These are phyloP conservation scores for Naganishia sp. DNA, from an alignment of 1,284 basidiomycete genomes.

Conservation along the genomic window DNA sequence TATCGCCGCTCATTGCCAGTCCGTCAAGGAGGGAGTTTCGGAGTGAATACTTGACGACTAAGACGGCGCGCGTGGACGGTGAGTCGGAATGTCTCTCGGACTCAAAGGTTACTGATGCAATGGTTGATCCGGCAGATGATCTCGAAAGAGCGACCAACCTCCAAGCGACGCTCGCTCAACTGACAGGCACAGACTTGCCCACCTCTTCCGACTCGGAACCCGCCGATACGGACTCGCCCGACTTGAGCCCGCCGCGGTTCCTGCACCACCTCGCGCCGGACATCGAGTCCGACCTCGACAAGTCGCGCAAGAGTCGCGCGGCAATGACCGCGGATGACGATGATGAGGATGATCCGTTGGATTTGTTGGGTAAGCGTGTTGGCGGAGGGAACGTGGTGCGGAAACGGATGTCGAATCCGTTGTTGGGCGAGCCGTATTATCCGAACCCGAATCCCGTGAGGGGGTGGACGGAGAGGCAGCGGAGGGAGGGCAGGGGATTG, in stretches of 20 bases:
- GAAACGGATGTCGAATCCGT: constrained; percentile 28
- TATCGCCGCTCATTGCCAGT: constrained; percentile 16
- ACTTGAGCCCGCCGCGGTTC: constrained; percentile 16
- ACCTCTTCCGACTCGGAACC: background rate
- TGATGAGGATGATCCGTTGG: constrained; percentile 16
- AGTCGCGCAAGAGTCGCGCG: background rate
- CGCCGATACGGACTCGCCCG: background rate
- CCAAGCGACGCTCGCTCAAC: background rate
- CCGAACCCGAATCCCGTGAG: constrained; percentile 32
- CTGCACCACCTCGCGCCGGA: constrained; percentile 23
- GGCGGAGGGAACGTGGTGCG: background rate
- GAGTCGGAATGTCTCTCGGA: background rate
- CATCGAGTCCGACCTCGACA: constrained; percentile 8
- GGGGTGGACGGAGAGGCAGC: constrained; percentile 11
- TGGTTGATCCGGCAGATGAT: background rate
- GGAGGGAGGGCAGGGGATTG: constrained; percentile 4
- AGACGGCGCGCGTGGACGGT: background rate
- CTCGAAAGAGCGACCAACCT: background rate
- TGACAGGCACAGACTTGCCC: background rate
- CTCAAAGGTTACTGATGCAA: background rate
- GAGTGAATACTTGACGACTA: constrained; percentile 28
- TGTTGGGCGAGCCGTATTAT: constrained; percentile 32
- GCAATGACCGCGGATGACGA: background rate
- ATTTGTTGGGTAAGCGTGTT: background rate
- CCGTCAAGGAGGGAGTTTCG: constrained; percentile 18